Evolutionary conservation across 1,284 basidiomycete species (phyloP).

Genomic region (Rhodotorula sp.): DNA sequence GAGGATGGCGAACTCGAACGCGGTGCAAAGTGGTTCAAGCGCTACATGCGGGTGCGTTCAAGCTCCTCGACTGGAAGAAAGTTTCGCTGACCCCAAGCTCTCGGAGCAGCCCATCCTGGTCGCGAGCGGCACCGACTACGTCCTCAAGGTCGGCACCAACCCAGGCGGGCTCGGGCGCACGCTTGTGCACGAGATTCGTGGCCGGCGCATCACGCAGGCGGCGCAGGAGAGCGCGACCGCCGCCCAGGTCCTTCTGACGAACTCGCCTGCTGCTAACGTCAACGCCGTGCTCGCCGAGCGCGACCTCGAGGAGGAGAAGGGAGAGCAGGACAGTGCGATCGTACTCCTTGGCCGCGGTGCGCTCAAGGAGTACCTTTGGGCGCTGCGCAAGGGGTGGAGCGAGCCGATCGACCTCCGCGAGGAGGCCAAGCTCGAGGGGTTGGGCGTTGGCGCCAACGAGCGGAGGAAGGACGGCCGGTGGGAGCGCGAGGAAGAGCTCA

Average conservation of each 20-base stretch:
- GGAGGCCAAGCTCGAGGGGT: constrained; percentile 53
- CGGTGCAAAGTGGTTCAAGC: constrained; percentile 82
- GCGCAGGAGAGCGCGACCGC: constrained; percentile 41
- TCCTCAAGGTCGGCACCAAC: constrained; percentile 75
- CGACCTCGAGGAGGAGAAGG: constrained; percentile 59
- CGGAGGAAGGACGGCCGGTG: constrained; percentile 54
- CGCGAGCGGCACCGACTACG: constrained; percentile 91
- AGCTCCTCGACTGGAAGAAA: background rate
- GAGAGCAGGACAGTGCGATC: constrained; percentile 71
- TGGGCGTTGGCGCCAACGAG: constrained; percentile 43
- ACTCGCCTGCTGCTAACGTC: constrained; percentile 25
- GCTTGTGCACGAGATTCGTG: constrained; percentile 71
- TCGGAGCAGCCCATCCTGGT: constrained; percentile 78
- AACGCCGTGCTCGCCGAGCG: constrained; percentile 63
- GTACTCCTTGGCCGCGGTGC: constrained; percentile 87
- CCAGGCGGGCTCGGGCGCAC: constrained; percentile 79
- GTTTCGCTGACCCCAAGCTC: constrained; percentile 4
- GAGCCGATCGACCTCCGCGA: constrained; percentile 69
- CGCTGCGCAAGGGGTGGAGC: constrained; percentile 83
- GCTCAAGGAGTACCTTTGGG: constrained; percentile 91
- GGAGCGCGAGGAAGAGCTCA: constrained; percentile 65
- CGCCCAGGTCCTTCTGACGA: constrained; percentile 16
- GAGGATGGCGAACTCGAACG: constrained; percentile 91
- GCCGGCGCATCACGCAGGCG: constrained; percentile 58
- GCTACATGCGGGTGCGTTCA: constrained; percentile 84